Evolutionary conservation across 2,329 filamentous ascomycete species (phyloP).

Genomic region (Pseudogymnoascus pannorum): DNA sequence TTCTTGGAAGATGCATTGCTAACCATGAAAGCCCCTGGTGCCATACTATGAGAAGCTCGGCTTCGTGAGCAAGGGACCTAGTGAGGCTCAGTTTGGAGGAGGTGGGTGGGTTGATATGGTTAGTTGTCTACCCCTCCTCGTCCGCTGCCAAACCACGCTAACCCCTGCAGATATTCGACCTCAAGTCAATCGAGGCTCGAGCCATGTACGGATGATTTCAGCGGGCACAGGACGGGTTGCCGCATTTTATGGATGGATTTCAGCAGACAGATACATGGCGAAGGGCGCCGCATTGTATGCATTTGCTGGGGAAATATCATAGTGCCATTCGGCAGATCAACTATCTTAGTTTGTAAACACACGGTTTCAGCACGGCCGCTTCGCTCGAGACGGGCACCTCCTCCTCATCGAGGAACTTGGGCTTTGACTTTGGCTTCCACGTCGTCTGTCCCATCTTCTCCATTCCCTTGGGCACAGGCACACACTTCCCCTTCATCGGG

Average conservation of each 20-base stretch:
- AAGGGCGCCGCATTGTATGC: not conserved
- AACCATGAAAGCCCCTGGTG: conserved; percentile 49
- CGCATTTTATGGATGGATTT: not conserved
- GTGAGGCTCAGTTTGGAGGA: conserved; percentile 64
- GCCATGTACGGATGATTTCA: conserved; percentile 21
- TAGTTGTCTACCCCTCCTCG: conserved; percentile 21
- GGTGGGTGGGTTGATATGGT: conserved; percentile 82
- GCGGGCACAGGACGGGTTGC: not conserved
- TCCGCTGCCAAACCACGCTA: not conserved
- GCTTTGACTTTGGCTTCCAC: conserved; percentile 69
- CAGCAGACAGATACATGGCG: not conserved
- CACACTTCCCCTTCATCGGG: conserved; percentile 70
- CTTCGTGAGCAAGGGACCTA: conserved; percentile 62
- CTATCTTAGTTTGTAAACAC: conserved; percentile 80
- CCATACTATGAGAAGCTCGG: conserved; percentile 70
- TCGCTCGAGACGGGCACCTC: conserved; percentile 59
- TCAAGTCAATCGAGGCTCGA: conserved; percentile 24
- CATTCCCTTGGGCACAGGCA: conserved; percentile 34
- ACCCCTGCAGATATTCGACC: conserved; percentile 20
- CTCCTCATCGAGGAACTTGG: conserved; percentile 60
- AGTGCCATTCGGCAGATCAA: conserved; percentile 3
- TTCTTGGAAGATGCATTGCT: conserved; percentile 8
- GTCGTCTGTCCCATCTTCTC: conserved; percentile 52
- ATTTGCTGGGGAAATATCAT: conserved; percentile 4
- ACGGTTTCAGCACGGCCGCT: conserved; percentile 72